These are phyloP conservation scores for Candida yuanshanica DNA, from an alignment of 805 yeast genomes.

Conservation along the genomic window DNA sequence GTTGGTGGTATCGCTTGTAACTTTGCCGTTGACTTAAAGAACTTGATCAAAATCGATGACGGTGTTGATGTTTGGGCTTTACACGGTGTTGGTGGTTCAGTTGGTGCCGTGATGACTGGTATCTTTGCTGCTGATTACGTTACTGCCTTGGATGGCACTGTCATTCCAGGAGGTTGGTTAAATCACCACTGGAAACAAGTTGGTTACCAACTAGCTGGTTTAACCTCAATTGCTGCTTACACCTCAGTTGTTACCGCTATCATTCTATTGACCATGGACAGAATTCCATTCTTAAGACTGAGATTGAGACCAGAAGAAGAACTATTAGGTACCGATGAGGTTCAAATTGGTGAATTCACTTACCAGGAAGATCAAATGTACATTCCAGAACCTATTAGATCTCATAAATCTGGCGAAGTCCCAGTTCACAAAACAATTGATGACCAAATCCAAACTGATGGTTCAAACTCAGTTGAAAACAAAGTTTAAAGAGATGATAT, in stretches of 20 bases:
- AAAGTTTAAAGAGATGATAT: not conserved
- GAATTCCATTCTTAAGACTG: constrained; percentile 73
- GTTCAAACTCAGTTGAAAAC: constrained; percentile 10
- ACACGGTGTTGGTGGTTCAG: constrained; percentile 90
- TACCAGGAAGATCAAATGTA: constrained; percentile 58
- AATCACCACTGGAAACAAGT: constrained; percentile 78
- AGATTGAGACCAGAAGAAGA: constrained; percentile 86
- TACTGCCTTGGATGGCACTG: constrained; percentile 73
- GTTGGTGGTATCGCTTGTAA: constrained; percentile 75
- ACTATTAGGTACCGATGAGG: constrained; percentile 78
- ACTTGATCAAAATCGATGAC: constrained; percentile 72
- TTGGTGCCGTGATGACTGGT: constrained; percentile 83
- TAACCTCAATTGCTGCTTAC: constrained; percentile 67
- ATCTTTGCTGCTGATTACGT: constrained; percentile 89
- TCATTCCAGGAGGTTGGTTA: constrained; percentile 81
- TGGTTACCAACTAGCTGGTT: constrained; percentile 84
- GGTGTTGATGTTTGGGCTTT: constrained; percentile 92
- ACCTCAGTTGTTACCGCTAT: constrained; percentile 68
- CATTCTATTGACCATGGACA: constrained; percentile 61
- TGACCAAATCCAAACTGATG: constrained; percentile 28
- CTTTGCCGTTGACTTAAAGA: constrained; percentile 78
- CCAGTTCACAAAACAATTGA: constrained; percentile 28
- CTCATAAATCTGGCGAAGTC: constrained; percentile 31
- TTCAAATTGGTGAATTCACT: constrained; percentile 88
- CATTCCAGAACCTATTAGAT: constrained; percentile 76